Percentiles rank a stretch among this genome's conserved stretches.
Evolutionary conservation across 495 filamentous ascomycete genomes (phyloP).

Genomic region (Xylaria intraflava): DNA sequence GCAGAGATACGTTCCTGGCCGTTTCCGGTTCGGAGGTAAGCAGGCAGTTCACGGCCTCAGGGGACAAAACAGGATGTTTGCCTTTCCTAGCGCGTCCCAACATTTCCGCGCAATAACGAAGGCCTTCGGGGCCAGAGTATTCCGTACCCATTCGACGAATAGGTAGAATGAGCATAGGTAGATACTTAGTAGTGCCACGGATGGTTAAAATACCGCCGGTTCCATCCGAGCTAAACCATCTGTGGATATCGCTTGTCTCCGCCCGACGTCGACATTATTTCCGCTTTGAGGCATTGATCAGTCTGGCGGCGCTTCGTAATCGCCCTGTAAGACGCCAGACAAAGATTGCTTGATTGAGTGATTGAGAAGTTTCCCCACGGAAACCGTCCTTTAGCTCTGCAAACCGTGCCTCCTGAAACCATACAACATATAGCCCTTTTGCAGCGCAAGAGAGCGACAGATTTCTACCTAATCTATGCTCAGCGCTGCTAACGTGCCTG

Average conservation of each 20-base stretch:
- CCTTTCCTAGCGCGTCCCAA: neutral
- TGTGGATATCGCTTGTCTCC: neutral
- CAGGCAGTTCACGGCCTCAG: neutral
- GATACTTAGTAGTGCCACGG: neutral
- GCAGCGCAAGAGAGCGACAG: too few species aligned
- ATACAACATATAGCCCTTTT: too few species aligned
- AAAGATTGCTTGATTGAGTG: neutral
- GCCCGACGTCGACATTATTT: neutral
- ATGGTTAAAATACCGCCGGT: constrained; percentile 6
- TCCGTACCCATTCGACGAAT: too few species aligned
- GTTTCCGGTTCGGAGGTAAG: neutral
- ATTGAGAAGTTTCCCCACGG: too few species aligned
- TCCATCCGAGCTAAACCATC: constrained; percentile 7
- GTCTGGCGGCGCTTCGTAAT: neutral
- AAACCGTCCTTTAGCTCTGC: too few species aligned
- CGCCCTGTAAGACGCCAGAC: neutral
- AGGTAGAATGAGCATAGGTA: too few species aligned
- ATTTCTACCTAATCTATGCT: too few species aligned
- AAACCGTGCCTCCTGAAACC: too few species aligned
- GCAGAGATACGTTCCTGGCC: constrained; percentile 5
- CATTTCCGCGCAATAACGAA: neutral
- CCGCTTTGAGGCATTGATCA: constrained; percentile 10
- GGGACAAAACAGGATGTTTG: neutral
- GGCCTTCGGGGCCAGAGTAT: neutral
- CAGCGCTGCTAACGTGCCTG: too few species aligned